phyloP scores from a whole-genome alignment of 768 basidiomycete species.

The Gymnopilus junonius region DNA sequence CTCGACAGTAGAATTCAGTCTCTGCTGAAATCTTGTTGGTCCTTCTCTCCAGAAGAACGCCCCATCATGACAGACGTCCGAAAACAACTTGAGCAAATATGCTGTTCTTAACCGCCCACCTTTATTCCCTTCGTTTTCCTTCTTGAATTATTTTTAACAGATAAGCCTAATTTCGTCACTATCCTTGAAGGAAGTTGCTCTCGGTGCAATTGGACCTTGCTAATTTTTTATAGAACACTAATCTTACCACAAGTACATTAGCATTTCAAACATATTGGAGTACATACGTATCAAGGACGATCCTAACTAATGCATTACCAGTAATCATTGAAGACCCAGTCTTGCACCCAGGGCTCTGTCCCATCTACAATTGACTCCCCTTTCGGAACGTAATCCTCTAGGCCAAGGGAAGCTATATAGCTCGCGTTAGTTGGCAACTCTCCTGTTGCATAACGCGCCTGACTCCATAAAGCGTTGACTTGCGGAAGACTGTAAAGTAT shows the following conservation, averaged over 20 bases:
- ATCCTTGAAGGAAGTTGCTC: slow-evolving; percentile 5
- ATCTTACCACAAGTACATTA: not conserved
- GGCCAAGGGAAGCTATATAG: not conserved
- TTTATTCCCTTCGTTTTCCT: not conserved
- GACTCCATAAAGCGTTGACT: slow-evolving; percentile 14
- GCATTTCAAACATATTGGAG: not conserved
- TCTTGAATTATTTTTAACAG: not conserved
- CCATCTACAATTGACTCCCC: not conserved
- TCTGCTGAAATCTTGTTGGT: slow-evolving; percentile 28
- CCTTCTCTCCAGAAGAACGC: slow-evolving; percentile 20
- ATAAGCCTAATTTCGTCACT: not conserved
- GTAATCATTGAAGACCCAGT: slow-evolving; percentile 19
- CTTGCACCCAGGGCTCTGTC: slow-evolving; percentile 18
- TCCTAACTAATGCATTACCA: slow-evolving; percentile 10
- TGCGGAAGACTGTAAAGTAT: slow-evolving; percentile 11
- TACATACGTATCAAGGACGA: not conserved
- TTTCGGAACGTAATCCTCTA: not conserved
- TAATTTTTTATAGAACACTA: not conserved
- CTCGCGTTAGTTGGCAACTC: not conserved
- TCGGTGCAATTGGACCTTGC: not conserved
- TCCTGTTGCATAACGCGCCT: slow-evolving; percentile 10
- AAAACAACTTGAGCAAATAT: slow-evolving; percentile 16
- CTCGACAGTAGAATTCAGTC: slow-evolving; percentile 16
- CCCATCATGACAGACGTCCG: slow-evolving; percentile 25
- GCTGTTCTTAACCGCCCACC: not conserved